Evolutionary conservation across 2,329 filamentous ascomycete species (phyloP).

Genomic region (Paecilomyces formosus): DNA sequence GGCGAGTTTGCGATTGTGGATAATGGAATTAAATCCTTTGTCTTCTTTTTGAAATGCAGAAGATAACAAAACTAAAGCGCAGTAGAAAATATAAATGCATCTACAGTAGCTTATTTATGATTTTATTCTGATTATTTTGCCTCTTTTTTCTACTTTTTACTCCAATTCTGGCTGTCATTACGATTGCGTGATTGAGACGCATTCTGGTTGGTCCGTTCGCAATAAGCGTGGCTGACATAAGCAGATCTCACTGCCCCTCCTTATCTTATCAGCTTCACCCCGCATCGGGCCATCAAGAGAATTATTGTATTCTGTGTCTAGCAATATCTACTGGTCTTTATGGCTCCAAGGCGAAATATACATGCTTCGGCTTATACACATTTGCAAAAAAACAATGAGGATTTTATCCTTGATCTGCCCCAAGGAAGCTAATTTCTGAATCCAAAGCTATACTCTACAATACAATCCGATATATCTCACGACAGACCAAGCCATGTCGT

Average conservation of each 20-base stretch:
- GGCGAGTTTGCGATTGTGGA: background rate
- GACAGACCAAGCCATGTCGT: too few species aligned
- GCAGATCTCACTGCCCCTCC: background rate
- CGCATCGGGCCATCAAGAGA: too few species aligned
- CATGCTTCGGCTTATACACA: too few species aligned
- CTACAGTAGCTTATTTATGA: background rate
- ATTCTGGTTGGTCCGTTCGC: background rate
- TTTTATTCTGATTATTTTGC: background rate
- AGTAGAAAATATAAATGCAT: background rate
- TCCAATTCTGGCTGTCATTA: background rate
- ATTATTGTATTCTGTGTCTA: too few species aligned
- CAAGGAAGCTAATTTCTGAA: too few species aligned
- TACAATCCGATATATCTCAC: too few species aligned
- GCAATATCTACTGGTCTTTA: too few species aligned
- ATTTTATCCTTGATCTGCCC: too few species aligned
- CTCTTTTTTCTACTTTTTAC: background rate
- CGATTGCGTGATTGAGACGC: background rate
- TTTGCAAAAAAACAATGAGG: too few species aligned
- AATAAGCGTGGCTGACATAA: background rate
- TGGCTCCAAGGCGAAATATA: too few species aligned
- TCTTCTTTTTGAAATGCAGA: background rate
- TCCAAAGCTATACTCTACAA: too few species aligned
- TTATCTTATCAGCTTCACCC: background rate
- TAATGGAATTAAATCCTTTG: background rate
- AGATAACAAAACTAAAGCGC: background rate